Percentiles rank a stretch among this genome's conserved stretches.
These are phyloP conservation scores for Croton setiger DNA, from an alignment of 441 rosid species.

Conservation along the genomic window DNA sequence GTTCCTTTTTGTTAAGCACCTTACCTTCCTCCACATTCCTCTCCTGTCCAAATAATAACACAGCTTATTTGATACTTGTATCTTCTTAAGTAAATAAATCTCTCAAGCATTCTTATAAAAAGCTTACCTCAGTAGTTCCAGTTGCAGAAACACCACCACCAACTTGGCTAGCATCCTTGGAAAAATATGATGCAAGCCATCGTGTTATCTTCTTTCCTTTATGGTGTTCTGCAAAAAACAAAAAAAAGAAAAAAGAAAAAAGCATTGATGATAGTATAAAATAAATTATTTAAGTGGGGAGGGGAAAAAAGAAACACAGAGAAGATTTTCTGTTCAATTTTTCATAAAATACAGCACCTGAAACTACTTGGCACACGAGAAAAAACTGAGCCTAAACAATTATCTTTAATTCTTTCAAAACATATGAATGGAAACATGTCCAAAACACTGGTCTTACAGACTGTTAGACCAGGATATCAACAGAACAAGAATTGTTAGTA, in stretches of 20 bases:
- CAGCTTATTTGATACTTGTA: slow-evolving; percentile 16
- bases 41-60: slow-evolving; percentile 40
- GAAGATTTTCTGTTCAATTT: background rate
- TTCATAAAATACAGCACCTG: background rate
- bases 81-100: background rate
- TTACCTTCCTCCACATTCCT: slow-evolving; percentile 34
- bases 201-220: slow-evolving; percentile 56
- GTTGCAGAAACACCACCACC: slow-evolving; percentile 29
- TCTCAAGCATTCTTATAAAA: slow-evolving; percentile 8
- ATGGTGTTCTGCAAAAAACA: slow-evolving; percentile 25
- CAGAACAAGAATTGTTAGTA: no score
- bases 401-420: background rate
- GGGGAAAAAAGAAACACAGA: background rate
- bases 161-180: slow-evolving; percentile 35
- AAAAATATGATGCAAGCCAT: slow-evolving; percentile 62
- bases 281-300: background rate
- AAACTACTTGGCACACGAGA: background rate
- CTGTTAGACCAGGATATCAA: background rate
- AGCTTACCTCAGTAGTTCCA: slow-evolving; percentile 41
- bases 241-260: no score
- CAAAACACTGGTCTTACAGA: background rate
- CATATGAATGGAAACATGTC: background rate
- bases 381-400: no score
- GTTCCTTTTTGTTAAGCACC: slow-evolving; percentile 32
- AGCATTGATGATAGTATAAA: background rate